Conservation (phyloP, 495 filamentous ascomycete species). For the Hypoxylon crocopeplum region DNA sequence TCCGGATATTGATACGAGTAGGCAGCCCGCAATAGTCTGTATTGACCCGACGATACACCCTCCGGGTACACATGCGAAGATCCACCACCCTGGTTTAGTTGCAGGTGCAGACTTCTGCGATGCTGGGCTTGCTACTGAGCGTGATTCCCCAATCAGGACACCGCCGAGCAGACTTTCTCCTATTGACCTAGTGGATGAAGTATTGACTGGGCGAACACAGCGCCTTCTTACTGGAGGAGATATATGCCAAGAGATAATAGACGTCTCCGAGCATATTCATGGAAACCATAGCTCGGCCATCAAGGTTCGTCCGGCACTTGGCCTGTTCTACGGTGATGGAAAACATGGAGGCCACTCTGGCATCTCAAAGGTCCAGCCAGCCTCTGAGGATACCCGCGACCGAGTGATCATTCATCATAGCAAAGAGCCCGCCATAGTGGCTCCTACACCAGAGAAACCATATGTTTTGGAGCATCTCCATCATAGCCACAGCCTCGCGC, state of each 20-base stretch:
- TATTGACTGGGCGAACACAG: constrained; percentile 31
- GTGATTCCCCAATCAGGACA: constrained; percentile 26
- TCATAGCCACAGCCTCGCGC: constrained; percentile 15
- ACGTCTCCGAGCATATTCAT: constrained; percentile 41
- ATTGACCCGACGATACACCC: constrained; percentile 23
- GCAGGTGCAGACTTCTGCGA: constrained; percentile 22
- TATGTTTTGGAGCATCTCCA: constrained; percentile 20
- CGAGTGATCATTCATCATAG: constrained; percentile 10
- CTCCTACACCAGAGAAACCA: background rate
- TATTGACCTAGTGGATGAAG: background rate
- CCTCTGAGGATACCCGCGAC: background rate
- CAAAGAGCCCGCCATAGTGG: background rate
- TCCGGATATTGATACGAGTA: background rate
- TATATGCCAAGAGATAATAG: constrained; percentile 35
- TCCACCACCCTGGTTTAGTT: constrained; percentile 21
- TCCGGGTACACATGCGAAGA: constrained; percentile 7
- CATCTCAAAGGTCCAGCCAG: constrained; percentile 25
- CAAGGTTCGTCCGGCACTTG: constrained; percentile 44
- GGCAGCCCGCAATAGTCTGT: constrained; percentile 15
- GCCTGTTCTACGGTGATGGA: constrained; percentile 1
- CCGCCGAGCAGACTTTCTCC: constrained; percentile 14
- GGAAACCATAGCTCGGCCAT: constrained; percentile 36
- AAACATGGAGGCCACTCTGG: constrained; percentile 17
- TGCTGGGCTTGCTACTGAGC: constrained; percentile 17
- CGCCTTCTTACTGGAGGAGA: constrained; percentile 40